Conservation (phyloP, 805 yeast species). For the Yarrowia sp. region DNA sequence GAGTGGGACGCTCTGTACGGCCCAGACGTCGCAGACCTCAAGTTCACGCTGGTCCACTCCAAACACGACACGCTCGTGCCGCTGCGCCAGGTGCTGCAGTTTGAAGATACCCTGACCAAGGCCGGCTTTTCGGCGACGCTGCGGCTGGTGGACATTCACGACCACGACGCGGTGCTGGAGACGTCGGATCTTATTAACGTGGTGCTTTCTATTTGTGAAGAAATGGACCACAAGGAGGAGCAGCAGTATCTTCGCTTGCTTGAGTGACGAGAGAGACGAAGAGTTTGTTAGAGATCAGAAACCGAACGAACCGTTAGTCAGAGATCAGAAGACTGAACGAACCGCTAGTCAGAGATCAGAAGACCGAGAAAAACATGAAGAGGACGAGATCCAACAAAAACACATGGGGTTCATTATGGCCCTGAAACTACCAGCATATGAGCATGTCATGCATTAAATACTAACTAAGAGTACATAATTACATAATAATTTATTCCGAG, state of each 20-base stretch:
- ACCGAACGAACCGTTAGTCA: too few species aligned
- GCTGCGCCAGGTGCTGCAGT: conserved; percentile 27
- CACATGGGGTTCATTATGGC: too few species aligned
- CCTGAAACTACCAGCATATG: neutral
- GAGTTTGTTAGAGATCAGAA: too few species aligned
- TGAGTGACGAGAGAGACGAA: neutral
- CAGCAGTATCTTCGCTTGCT: neutral
- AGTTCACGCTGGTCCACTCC: conserved; percentile 27
- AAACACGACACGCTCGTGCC: conserved; percentile 28
- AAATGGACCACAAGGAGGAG: conserved; percentile 27
- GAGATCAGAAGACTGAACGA: too few species aligned
- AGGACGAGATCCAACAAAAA: too few species aligned
- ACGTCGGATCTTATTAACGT: conserved; percentile 27
- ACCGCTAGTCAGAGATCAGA: too few species aligned
- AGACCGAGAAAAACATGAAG: too few species aligned
- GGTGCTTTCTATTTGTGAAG: conserved; percentile 21
- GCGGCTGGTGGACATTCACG: conserved; percentile 27
- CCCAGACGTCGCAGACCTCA: conserved; percentile 16
- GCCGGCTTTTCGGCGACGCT: conserved; percentile 24
- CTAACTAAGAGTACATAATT: conserved; percentile 1
- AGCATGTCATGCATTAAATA: conserved; percentile 7
- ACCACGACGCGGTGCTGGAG: conserved; percentile 28
- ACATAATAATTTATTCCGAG: conserved; percentile 8
- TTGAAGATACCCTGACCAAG: conserved; percentile 26
- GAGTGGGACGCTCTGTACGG: conserved; percentile 29